These are phyloP conservation scores for Lecanicillium sp. DNA, from an alignment of 2,329 filamentous ascomycete species.

Conservation along the genomic window DNA sequence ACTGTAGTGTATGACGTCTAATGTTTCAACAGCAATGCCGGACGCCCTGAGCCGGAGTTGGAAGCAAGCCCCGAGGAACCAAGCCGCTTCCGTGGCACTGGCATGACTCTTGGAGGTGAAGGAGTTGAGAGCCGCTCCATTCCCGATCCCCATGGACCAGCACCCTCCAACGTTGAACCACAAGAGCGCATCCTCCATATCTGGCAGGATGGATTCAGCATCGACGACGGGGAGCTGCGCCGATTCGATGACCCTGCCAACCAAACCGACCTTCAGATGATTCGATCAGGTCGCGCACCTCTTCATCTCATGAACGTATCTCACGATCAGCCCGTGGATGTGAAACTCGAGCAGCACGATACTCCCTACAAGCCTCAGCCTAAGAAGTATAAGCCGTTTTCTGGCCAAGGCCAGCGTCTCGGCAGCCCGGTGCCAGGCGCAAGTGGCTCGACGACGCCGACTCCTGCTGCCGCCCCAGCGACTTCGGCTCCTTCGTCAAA, in stretches of 20 bases:
- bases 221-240: slow-evolving; percentile 71
- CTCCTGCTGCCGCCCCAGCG: slow-evolving; percentile 24
- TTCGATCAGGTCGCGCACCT: slow-evolving; percentile 67
- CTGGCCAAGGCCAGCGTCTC: slow-evolving; percentile 62
- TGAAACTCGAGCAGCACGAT: slow-evolving; percentile 70
- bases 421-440: slow-evolving; percentile 68
- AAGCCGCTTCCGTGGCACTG: slow-evolving; percentile 57
- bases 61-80: slow-evolving; percentile 43
- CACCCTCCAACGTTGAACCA: slow-evolving; percentile 30
- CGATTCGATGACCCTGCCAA: slow-evolving; percentile 75
- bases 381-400: slow-evolving; percentile 68
- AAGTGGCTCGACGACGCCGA: slow-evolving; percentile 12
- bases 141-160: slow-evolving; percentile 44
- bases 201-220: slow-evolving; percentile 78
- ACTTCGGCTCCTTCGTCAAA: slow-evolving; percentile 21
- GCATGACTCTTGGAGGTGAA: slow-evolving; percentile 71
- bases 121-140: slow-evolving; percentile 62
- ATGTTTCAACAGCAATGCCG: slow-evolving; percentile 42
- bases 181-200: slow-evolving; percentile 67
- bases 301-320: slow-evolving; percentile 70
- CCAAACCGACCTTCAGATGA: slow-evolving; percentile 63
- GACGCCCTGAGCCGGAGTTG: slow-evolving; percentile 40
- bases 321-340: slow-evolving; percentile 67
- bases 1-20: slow-evolving; percentile 7
- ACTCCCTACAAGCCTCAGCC: slow-evolving; percentile 62